Evolutionary conservation across 1,284 basidiomycete species (phyloP).

Genomic region (Xanthoconium separans): DNA sequence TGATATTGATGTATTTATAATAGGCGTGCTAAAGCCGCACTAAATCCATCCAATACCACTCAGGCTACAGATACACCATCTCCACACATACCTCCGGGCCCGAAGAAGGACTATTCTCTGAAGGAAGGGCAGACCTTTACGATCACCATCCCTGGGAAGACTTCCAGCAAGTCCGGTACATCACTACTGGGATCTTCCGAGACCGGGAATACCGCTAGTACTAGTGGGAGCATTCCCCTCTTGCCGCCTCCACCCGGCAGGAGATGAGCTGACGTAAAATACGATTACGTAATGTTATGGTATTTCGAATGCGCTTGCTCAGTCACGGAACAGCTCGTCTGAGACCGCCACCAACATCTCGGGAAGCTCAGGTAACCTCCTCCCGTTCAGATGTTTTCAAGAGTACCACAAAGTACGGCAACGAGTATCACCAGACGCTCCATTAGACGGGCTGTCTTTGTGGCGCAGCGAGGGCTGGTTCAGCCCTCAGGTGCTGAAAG

Average conservation of each 20-base stretch:
- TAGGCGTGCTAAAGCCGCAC: conserved; percentile 61
- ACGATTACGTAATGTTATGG: conserved; percentile 20
- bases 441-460: conserved; percentile 18
- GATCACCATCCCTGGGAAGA: conserved; percentile 82
- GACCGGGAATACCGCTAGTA: conserved; percentile 21
- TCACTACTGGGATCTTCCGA: conserved; percentile 37
- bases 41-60: conserved; percentile 52
- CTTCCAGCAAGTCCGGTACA: conserved; percentile 32
- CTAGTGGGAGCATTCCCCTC: conserved; percentile 52
- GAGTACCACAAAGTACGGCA: conserved; percentile 22
- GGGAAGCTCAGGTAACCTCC: conserved; percentile 3
- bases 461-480: conserved; percentile 51
- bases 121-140: conserved; percentile 97
- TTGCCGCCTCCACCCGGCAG: conserved; percentile 71
- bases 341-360: conserved; percentile 12
- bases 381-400: conserved; percentile 33
- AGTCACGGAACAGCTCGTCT: neutral
- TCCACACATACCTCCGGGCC: conserved; percentile 67
- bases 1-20: conserved; percentile 2
- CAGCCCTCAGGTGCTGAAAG: conserved; percentile 78
- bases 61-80: conserved; percentile 39
- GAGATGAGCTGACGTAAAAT: conserved; percentile 25
- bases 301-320: conserved; percentile 7
- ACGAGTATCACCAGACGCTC: conserved; percentile 15
- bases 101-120: conserved; percentile 92